Evolutionary conservation across 768 basidiomycete species (phyloP), one percentile per base, ranked within the genome.

Genomic region (Panellus pusillus): DNA sequence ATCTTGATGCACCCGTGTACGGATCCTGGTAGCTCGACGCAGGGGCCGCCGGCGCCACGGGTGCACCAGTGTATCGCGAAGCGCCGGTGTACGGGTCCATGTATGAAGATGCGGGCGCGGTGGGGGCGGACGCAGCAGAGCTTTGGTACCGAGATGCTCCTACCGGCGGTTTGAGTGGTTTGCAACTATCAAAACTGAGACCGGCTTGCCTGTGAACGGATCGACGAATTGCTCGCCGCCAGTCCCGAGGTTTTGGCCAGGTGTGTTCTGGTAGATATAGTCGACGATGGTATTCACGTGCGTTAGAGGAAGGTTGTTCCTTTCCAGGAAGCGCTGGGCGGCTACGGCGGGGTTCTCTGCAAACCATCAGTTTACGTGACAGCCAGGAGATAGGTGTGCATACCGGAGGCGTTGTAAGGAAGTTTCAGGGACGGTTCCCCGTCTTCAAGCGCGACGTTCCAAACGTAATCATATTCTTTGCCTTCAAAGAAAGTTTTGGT

Each of bases 401-500:
- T 57, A 91, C 94, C 95, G 41, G 83, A 80, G 20, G 81, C 84
- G 67, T 98, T 98, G 69, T 91, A 98, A 0, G 96, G 96, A 18
- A 99, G 78, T 66, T 98, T 98, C 59, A 98, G 75, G 7, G 95
- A 87, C 11, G 96, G 95, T 14, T 83, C 84, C 2, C 94, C 95
- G 55, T 97, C 96, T 64, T 92, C 81, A 24, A 98, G 87, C 64
- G 98, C 97, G 32, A 99, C 95, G 65, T 97, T 95, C 64, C 98
- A 98, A n/a, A 99, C 96, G 64, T 97, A 97, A 71, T 99, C 97
- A 65, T 95, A 99, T 71, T 98, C 96, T 65, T 87, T 87, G 15
- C 97, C 97, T 62, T 93, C 59, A 45, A 57, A 61, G 41, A 45
- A 54, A 71, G 65, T 89, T 88, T n/a, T 97, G 78, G 70, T 95